Percentiles rank a stretch among this genome's conserved stretches.
Conservation (phyloP, 192 early-diverging fungal genomes). For the Coemansia sp. region DNA sequence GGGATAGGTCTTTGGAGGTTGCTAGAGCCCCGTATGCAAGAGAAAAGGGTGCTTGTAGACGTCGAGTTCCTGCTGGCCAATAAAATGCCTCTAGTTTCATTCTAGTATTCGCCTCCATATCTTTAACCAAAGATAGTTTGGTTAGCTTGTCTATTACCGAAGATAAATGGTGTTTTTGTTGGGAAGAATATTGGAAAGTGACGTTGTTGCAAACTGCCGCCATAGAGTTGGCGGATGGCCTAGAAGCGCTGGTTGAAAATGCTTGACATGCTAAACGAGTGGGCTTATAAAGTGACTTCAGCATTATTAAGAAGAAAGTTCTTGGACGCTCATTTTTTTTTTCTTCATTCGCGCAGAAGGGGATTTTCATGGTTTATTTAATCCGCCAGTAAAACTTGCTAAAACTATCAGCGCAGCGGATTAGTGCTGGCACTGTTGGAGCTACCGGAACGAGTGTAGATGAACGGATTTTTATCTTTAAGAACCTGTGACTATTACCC, state of each 20-base stretch:
- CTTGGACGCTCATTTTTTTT: too few species aligned
- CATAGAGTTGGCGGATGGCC: background rate
- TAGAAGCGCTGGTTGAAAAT: constrained; percentile 1
- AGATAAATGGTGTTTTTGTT: background rate
- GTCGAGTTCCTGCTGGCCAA: constrained; percentile 28
- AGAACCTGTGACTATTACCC: constrained; percentile 4
- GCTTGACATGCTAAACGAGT: background rate
- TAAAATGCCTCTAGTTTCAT: constrained; percentile 27
- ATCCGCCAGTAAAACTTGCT: too few species aligned
- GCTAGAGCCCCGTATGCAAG: constrained; percentile 28
- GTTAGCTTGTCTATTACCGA: constrained; percentile 5
- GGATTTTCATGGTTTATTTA: too few species aligned
- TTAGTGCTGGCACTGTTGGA: too few species aligned
- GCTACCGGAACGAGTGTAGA: too few species aligned
- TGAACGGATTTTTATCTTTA: too few species aligned
- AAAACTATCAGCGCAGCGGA: too few species aligned
- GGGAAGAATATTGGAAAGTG: background rate
- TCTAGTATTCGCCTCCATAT: constrained; percentile 7
- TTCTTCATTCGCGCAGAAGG: too few species aligned
- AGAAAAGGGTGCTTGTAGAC: constrained; percentile 27
- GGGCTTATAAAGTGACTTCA: background rate
- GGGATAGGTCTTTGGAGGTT: constrained; percentile 9
- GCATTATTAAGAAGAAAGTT: too few species aligned
- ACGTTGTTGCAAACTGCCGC: background rate
- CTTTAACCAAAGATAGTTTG: constrained; percentile 7